Evolutionary conservation across 176 grass and related monocot species (phyloP), one percentile per base, ranked within the genome.

Genomic region (Aegilops longissima): DNA sequence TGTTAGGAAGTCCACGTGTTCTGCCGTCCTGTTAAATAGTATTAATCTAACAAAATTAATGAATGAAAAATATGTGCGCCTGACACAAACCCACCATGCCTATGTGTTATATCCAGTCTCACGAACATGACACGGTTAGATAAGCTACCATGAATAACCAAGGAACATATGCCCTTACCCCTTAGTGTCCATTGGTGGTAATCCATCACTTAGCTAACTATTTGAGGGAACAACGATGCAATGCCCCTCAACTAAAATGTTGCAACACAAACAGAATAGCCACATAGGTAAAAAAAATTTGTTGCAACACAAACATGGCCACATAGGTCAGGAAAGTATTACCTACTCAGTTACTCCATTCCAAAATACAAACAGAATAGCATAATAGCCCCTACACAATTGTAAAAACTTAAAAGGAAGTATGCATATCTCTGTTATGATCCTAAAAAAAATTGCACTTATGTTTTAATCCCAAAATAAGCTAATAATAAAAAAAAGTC

Each of bases 61-160:
- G 20, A 76, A 76, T 14, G 24, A 30, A 29, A 76, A 29, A 76
- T 52, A 25, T 76, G 73, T 51, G 25, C 18, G 14, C 44, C 31
- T 35, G 66, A 20, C 30, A 68, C 30, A 30, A 9, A 69, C 31
- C 73, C 73, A 76, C 25, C 7, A 8, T 76, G 44, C 27, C 13
- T 18, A 49, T 6, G 12, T 9, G 25, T 34, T 68, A 35, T 64
- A 68, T 69, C 31, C 66, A 69, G 12, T 76, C 8, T 52, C 25
- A 10, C 45, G 0, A 76, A 52, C 24, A 76, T 76, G 73, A 18
- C 45, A 52, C 8, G 44, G 45, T 76, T 52, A 30, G 42, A 30
- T 9, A 76, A 20, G 27, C 83, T 89, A 47, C 71, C 62, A 78
- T 54, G 79, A 90, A 61, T n/a, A 59, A 25, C n/a, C 18, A 59